These are phyloP conservation scores for Pestalotiopsis sp. DNA, from an alignment of 2,329 filamentous ascomycete species.

Conservation along the genomic window DNA sequence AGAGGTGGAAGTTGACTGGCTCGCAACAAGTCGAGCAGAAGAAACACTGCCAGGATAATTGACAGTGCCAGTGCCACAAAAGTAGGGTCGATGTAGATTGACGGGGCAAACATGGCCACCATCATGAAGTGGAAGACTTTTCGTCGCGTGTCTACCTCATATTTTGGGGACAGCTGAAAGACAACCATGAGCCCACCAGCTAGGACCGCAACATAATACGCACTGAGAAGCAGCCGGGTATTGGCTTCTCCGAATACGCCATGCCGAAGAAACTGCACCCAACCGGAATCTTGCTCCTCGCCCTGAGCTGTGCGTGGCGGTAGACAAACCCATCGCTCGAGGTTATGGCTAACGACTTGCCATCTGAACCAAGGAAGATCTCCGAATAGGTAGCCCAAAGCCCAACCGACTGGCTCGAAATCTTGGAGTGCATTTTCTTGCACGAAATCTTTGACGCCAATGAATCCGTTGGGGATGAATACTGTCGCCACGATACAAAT, in stretches of 20 bases:
- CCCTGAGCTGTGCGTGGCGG: slow-evolving; percentile 47
- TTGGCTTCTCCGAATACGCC: slow-evolving; percentile 73
- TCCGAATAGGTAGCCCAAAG: slow-evolving; percentile 84
- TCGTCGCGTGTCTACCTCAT: slow-evolving; percentile 91
- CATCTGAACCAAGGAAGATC: slow-evolving; percentile 74
- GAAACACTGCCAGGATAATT: slow-evolving; percentile 79
- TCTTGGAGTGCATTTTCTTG: slow-evolving; percentile 66
- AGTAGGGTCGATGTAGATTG: slow-evolving; percentile 82
- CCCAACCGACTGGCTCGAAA: slow-evolving; percentile 89
- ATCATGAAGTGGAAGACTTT: slow-evolving; percentile 99
- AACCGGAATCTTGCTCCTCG: slow-evolving; percentile 53
- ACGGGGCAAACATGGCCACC: slow-evolving; percentile 91
- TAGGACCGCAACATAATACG: slow-evolving; percentile 75
- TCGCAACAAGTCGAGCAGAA: slow-evolving; percentile 85
- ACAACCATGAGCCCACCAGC: slow-evolving; percentile 73
- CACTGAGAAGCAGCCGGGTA: slow-evolving; percentile 74
- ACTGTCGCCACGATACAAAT: slow-evolving; percentile 66
- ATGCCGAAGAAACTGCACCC: slow-evolving; percentile 68
- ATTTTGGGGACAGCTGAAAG: slow-evolving; percentile 72
- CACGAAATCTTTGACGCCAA: slow-evolving; percentile 74
- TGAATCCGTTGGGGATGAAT: slow-evolving; percentile 46
- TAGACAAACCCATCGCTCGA: slow-evolving; percentile 77
- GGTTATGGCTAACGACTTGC: slow-evolving; percentile 67
- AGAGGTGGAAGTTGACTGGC: slow-evolving; percentile 91
- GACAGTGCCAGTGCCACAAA: slow-evolving; percentile 81